Conservation (phyloP, 768 basidiomycete genomes). For the Lepiota subincarnata region DNA sequence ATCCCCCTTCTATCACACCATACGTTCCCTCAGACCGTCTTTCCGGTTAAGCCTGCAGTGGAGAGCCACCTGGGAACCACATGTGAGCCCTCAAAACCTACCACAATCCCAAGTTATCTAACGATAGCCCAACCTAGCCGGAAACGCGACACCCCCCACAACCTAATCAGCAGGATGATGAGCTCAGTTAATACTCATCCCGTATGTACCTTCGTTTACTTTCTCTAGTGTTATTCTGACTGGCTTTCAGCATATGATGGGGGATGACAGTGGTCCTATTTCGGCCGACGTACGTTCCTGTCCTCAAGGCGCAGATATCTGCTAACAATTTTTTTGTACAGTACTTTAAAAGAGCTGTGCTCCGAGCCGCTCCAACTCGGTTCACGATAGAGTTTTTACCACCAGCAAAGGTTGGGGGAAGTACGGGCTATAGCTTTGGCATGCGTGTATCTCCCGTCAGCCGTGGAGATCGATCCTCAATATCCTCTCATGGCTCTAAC, state of each 20-base stretch:
- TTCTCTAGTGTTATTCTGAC: neutral
- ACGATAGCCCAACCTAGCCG: neutral
- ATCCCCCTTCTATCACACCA: neutral
- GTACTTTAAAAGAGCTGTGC: slow-evolving; percentile 60
- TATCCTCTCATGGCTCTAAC: slow-evolving; percentile 31
- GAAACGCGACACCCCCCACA: neutral
- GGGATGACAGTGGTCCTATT: slow-evolving; percentile 22
- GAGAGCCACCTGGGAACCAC: neutral
- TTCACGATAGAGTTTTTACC: slow-evolving; percentile 59
- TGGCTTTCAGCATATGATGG: slow-evolving; percentile 16
- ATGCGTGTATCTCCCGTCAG: slow-evolving; percentile 52
- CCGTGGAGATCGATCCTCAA: slow-evolving; percentile 33
- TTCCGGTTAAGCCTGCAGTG: neutral
- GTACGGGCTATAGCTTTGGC: slow-evolving; percentile 53
- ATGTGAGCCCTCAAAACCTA: neutral
- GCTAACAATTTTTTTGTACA: slow-evolving; percentile 21
- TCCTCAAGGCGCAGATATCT: neutral
- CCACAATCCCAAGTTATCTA: neutral
- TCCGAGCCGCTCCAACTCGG: slow-evolving; percentile 50
- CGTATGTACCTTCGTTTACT: neutral
- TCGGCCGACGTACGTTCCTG: slow-evolving; percentile 20
- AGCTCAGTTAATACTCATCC: neutral
- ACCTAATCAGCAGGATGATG: neutral
- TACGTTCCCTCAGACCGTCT: neutral
- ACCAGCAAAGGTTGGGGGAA: slow-evolving; percentile 62